Base-by-base conservation (phyloP, 2,329 filamentous ascomycete species). In the Verticillium klebahnii region DNA sequence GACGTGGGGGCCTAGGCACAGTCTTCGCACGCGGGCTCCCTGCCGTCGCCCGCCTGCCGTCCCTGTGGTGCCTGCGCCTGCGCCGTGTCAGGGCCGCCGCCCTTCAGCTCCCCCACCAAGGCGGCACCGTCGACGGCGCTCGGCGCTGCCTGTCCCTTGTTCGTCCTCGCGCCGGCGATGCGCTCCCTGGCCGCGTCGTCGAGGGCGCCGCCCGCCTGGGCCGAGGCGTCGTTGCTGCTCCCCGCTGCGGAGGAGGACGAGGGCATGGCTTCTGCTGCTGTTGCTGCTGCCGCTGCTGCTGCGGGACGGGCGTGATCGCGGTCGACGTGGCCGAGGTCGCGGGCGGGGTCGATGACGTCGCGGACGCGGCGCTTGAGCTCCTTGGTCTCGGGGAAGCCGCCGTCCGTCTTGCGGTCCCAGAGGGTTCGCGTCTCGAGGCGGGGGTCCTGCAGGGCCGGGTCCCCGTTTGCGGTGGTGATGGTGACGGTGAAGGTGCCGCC, bases 311-410 rank as follows among this genome's bases (percentile, higher is more conserved):
- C 62, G 57, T 80, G 71, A 59, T 82, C 74, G 60, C 85, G 80
- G 73, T 93, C 90, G 29, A 92, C 89, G 76, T 98, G 94, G 0
- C 94, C 94, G 60, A 97, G 78, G 70, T 94, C 85, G 64, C 90
- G 83, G 1, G 79, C 81, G 0, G 93, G 94, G 69, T 95, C 89
- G 68, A 97, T 88, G 59, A 91, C 82, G 77, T 97, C 91, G 62
- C 94, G 82, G 5, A 97, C 86, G 17, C 89, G 83, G 63, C 92
- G 87, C 78, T 98, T 97, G 54, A 97, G 82, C 67, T 94, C 89
- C 76, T 97, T 97, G 2, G 91, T 93, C 78, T 97, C 93, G 64
- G 94, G 95, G 75, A 99, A 99, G 0, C 95, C 93, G 34, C 91
- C 91, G 71, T 97, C 89, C 3, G 77, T 72, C 73, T 93, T 96